Conservation (phyloP, 2,329 filamentous ascomycete genomes). For the Pestalotiopsis sp. region DNA sequence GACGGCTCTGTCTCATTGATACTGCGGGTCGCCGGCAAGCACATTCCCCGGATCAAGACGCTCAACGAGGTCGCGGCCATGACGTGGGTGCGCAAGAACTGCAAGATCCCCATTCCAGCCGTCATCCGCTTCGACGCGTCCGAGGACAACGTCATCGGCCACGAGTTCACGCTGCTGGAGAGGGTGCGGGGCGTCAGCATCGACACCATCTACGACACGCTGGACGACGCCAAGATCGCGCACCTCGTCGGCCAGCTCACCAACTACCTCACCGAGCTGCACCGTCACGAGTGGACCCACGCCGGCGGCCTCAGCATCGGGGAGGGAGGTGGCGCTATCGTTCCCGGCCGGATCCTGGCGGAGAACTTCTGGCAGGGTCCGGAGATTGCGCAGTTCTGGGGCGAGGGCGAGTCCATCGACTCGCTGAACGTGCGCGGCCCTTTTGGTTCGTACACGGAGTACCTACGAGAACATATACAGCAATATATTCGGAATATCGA, state of each 20-base stretch:
- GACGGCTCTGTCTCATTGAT: slow-evolving; percentile 1
- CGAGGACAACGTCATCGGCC: not conserved
- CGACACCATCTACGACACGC: slow-evolving; percentile 7
- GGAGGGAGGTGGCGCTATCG: slow-evolving; percentile 9
- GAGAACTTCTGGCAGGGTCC: slow-evolving; percentile 38
- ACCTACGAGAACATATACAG: slow-evolving; percentile 26
- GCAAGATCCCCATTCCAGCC: not conserved
- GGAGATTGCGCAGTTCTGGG: slow-evolving; percentile 32
- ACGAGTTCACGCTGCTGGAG: slow-evolving; percentile 9
- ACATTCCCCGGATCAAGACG: slow-evolving; percentile 11
- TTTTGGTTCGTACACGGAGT: slow-evolving; percentile 27
- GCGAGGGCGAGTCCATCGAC: slow-evolving; percentile 2
- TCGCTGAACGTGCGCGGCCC: slow-evolving; percentile 30
- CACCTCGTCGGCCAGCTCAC: slow-evolving; percentile 5
- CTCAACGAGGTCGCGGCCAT: slow-evolving; percentile 14
- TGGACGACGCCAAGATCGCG: not conserved
- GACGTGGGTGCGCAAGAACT: slow-evolving; percentile 9
- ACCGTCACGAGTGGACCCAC: slow-evolving; percentile 18
- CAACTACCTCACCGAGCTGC: not conserved
- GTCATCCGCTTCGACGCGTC: slow-evolving; percentile 4
- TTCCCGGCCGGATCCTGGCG: slow-evolving; percentile 32
- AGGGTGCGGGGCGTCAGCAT: not conserved
- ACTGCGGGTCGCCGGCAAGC: slow-evolving; percentile 11
- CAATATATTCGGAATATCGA: slow-evolving; percentile 30
- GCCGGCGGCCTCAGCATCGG: slow-evolving; percentile 30